These are phyloP conservation scores for Strobilomyces echinocephalus DNA, from an alignment of 768 basidiomycete genomes.

Conservation along the genomic window DNA sequence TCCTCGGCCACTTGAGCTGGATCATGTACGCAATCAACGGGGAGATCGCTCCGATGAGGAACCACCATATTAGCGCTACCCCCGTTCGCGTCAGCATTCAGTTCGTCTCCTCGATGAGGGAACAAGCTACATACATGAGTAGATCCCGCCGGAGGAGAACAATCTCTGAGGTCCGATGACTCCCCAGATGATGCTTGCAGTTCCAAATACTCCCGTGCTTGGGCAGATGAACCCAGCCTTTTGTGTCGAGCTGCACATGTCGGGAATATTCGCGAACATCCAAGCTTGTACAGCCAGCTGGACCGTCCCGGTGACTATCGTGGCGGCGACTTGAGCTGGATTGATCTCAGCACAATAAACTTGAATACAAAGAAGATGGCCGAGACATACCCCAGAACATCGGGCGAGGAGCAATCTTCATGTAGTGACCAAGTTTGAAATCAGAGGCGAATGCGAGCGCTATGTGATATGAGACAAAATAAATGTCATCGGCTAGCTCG, in stretches of 20 bases:
- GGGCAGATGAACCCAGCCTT: slow-evolving; percentile 66
- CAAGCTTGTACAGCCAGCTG: slow-evolving; percentile 66
- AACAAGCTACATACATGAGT: slow-evolving; percentile 36
- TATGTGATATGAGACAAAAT: neutral
- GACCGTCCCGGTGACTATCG: slow-evolving; percentile 57
- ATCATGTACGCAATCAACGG: slow-evolving; percentile 55
- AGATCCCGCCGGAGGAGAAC: slow-evolving; percentile 63
- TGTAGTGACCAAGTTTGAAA: slow-evolving; percentile 75
- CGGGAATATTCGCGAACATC: slow-evolving; percentile 43
- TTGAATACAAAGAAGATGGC: neutral
- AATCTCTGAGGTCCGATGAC: slow-evolving; percentile 73
- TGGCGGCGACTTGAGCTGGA: slow-evolving; percentile 54
- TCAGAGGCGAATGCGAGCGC: slow-evolving; percentile 65
- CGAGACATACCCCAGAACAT: slow-evolving; percentile 51
- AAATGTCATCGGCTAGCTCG: neutral
- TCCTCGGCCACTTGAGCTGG: slow-evolving; percentile 57
- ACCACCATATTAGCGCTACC: slow-evolving; percentile 58
- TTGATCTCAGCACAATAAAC: neutral
- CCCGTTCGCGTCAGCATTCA: neutral
- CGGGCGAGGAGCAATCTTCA: slow-evolving; percentile 61
- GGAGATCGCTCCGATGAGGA: slow-evolving; percentile 66
- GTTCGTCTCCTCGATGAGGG: neutral
- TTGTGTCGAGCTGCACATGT: slow-evolving; percentile 29
- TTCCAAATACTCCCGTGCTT: slow-evolving; percentile 66
- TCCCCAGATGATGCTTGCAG: slow-evolving; percentile 77